phyloP scores from a whole-genome alignment of 1,139 yeast genomes.

The Kodamaea sp. region DNA sequence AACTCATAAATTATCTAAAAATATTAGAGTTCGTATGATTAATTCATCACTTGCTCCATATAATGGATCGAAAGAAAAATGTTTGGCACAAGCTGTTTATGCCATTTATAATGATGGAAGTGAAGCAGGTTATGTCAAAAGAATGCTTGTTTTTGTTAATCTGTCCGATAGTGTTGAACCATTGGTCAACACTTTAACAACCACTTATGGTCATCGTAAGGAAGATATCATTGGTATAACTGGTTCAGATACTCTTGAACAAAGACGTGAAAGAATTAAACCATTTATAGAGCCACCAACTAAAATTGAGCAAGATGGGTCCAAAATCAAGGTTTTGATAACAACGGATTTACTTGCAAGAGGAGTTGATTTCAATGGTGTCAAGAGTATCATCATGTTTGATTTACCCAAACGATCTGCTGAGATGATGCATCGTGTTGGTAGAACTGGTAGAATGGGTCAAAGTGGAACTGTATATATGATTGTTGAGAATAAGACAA shows the following conservation, averaged over 20 bases:
- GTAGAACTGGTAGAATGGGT: conserved; percentile 92
- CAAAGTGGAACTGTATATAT: conserved; percentile 84
- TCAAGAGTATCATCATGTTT: conserved; percentile 76
- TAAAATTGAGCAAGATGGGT: conserved; percentile 26
- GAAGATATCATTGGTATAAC: conserved; percentile 55
- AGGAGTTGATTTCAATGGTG: conserved; percentile 81
- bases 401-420: conserved; percentile 84
- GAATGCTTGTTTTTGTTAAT: conserved; percentile 87
- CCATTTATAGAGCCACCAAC: conserved; percentile 63
- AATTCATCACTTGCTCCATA: conserved; percentile 77
- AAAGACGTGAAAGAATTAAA: conserved; percentile 51
- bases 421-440: conserved; percentile 86
- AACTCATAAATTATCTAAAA: conserved; percentile 76
- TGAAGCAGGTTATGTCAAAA: conserved; percentile 70
- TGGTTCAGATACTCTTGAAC: conserved; percentile 59
- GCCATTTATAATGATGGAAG: conserved; percentile 84
- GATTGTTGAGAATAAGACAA: conserved; percentile 61
- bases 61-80: conserved; percentile 77
- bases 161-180: conserved; percentile 60
- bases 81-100: conserved; percentile 82
- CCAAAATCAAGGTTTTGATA: conserved; percentile 58
- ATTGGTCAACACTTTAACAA: conserved; percentile 51
- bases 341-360: conserved; percentile 91
- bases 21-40: conserved; percentile 66
- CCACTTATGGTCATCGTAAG: conserved; percentile 51